A percentile compares a stretch with the other conserved stretches of the same genome.
phyloP scores from a whole-genome alignment of 139 green algal species.

The Parachlorella kessleri region DNA sequence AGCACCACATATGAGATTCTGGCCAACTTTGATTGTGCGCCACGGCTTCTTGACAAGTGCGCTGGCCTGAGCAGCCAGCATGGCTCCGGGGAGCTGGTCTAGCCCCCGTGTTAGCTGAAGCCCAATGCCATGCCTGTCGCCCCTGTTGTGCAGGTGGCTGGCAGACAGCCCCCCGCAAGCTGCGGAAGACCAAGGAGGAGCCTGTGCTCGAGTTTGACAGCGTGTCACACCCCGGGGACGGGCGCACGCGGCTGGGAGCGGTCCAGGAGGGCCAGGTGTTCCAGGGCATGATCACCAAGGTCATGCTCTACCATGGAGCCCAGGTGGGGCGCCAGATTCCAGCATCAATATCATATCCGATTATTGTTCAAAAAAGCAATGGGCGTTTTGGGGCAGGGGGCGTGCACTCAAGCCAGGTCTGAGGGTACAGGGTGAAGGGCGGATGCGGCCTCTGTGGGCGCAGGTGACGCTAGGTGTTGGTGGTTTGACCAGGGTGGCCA shows the following conservation, averaged over 20 bases:
- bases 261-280: slow-evolving; percentile 28
- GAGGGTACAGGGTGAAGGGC: too few relatives aligned
- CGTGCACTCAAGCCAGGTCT: too few relatives aligned
- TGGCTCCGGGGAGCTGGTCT: too few relatives aligned
- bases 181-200: slow-evolving; percentile 14
- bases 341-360: too few relatives aligned
- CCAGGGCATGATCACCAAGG: slow-evolving; percentile 11
- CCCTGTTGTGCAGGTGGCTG: slow-evolving; percentile 17
- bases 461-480: too few relatives aligned
- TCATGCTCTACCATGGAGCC: slow-evolving; percentile 29
- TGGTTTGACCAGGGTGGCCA: too few relatives aligned
- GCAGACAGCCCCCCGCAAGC: slow-evolving; percentile 19
- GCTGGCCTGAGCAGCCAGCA: too few relatives aligned
- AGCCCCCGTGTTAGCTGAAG: background rate
- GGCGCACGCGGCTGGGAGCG: slow-evolving; percentile 16
- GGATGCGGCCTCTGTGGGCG: too few relatives aligned
- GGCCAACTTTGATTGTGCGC: too few relatives aligned
- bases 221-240: background rate
- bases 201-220: background rate
- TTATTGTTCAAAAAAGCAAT: background rate
- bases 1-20: too few relatives aligned
- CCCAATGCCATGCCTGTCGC: background rate
- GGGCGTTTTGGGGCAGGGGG: background rate
- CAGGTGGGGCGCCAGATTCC: too few relatives aligned
- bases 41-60: too few relatives aligned